Base-by-base conservation (phyloP, 495 filamentous ascomycete genomes). In the Talaromyces nanjingensis region DNA sequence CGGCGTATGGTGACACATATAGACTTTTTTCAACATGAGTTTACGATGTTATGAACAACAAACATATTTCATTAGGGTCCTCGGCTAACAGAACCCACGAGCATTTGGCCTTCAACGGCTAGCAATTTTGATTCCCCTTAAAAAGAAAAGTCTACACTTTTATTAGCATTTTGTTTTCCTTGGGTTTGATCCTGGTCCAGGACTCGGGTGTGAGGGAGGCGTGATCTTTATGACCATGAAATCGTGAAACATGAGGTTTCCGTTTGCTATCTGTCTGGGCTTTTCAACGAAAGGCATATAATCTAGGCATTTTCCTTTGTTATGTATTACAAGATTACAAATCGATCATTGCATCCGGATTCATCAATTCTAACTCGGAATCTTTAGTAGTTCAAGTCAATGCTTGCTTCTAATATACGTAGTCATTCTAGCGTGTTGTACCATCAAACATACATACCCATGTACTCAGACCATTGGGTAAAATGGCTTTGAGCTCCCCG, bases 101-200 rank as follows among this genome's bases (percentile, higher is more conserved):
- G 78, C 76, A 82, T 78, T 79, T 84, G 79, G 79, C 82, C 83
- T 86, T 86, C 84, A 87, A 86, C 84, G 83, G 85, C 82, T 68
- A 71, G 67, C 53, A 77, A 31, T 33, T 52, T 54, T 49, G 45
- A 62, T 62, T 52, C 45, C 59, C 52, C 52, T 3, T 25, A 59
- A 37, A 59, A 75, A 72, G 66, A 78, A 79, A 80, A 80, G 76
- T 78, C 74, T 73, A 73, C 77, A 73, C 69, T 72, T 68, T 65
- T 73, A 65, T 49, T n/a, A 49, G 67, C 68, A 60, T 68, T 70
- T 70, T 70, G 65, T 73, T 71, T 71, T 42, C 39, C 59, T 49
- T 60, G 33, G 57, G 45, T 55, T 55, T 24, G 52, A 20, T 27
- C 4, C 27, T 27, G 27, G 27, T 27, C 5, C 14, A 55, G 52